phyloP scores from a whole-genome alignment of 768 basidiomycete species.

The Suillus decipiens region DNA sequence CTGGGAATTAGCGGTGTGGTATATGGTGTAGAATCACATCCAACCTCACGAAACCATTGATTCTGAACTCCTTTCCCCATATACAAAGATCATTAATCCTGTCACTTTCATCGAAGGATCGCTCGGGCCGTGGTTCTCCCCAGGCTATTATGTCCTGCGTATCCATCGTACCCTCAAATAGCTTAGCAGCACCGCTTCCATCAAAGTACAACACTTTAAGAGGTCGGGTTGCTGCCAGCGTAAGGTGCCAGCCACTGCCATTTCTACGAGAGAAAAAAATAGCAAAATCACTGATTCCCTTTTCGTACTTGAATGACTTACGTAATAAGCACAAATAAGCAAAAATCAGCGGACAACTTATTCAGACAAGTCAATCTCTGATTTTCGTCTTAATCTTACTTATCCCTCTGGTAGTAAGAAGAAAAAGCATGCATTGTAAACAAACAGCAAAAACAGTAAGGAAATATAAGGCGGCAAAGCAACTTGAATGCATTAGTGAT shows the following conservation, averaged over 20 bases:
- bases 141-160: conserved; percentile 37
- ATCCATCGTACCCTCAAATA: conserved; percentile 34
- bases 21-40: neutral
- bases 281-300: too few relatives aligned
- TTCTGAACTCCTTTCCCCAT: conserved; percentile 32
- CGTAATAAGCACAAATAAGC: too few relatives aligned
- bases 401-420: too few relatives aligned
- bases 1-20: neutral
- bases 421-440: too few relatives aligned
- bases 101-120: conserved; percentile 21
- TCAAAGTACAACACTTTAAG: conserved; percentile 37
- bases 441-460: too few relatives aligned
- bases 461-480: too few relatives aligned
- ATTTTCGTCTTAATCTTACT: too few relatives aligned
- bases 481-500: too few relatives aligned
- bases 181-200: conserved; percentile 33
- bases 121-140: conserved; percentile 26
- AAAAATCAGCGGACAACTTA: too few relatives aligned
- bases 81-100: conserved; percentile 33
- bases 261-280: too few relatives aligned
- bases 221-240: conserved; percentile 26
- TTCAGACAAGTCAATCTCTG: too few relatives aligned
- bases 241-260: conserved; percentile 32
- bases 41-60: conserved; percentile 37
- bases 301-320: too few relatives aligned